phyloP scores from a whole-genome alignment of 768 basidiomycete species.

The Filobasidium floriforme region DNA sequence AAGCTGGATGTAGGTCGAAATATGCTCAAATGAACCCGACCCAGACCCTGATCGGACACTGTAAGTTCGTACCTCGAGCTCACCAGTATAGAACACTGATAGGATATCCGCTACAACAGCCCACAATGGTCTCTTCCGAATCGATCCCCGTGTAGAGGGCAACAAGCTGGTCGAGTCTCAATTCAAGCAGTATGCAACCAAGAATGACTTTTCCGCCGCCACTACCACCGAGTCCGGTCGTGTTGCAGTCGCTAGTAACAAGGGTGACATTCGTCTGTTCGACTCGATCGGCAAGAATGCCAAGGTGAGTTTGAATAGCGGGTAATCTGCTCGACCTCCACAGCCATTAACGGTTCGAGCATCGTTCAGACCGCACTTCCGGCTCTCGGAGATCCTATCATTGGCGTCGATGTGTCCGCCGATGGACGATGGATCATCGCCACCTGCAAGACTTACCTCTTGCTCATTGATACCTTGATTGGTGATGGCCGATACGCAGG shows the following conservation, averaged over 20 bases:
- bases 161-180: conserved; percentile 88
- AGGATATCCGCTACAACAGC: conserved; percentile 50
- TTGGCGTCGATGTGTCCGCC: conserved; percentile 88
- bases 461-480: conserved; percentile 90
- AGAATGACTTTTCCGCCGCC: conserved; percentile 90
- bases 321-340: too few species aligned
- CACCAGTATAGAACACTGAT: neutral
- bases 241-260: conserved; percentile 87
- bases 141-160: conserved; percentile 89
- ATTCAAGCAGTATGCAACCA: conserved; percentile 90
- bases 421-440: conserved; percentile 92
- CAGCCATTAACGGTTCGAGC: too few species aligned
- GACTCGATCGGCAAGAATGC: conserved; percentile 97
- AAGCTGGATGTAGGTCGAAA: conserved; percentile 54
- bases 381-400: conserved; percentile 86
- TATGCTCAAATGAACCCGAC: conserved; percentile 87
- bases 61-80: conserved; percentile 26
- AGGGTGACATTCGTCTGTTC: conserved; percentile 91
- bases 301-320: conserved; percentile 53
- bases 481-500: conserved; percentile 80
- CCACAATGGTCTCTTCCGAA: conserved; percentile 90
- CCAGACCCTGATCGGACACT: conserved; percentile 78
- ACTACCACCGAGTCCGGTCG: conserved; percentile 78
- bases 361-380: conserved; percentile 70
- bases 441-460: conserved; percentile 85